Percentiles rank a stretch among this genome's conserved stretches.
Evolutionary conservation across 139 green algal genomes (phyloP).

Genomic region (Chlorella sp.): DNA sequence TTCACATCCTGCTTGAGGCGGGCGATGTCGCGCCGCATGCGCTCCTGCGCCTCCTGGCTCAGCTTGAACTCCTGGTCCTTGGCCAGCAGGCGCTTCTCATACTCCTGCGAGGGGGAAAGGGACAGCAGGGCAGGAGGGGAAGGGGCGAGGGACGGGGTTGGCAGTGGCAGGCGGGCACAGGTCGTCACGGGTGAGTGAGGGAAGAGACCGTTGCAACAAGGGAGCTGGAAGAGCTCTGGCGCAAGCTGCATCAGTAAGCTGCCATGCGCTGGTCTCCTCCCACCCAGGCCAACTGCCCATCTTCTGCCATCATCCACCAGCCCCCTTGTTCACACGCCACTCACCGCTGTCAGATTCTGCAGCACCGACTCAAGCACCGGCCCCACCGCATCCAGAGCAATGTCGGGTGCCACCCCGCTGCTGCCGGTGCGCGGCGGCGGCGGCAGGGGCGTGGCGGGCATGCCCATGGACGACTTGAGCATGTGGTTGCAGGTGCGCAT

Average conservation of each 20-base stretch:
- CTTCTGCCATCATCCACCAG: no score
- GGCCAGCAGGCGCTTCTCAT: slow-evolving; percentile 80
- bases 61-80: slow-evolving; percentile 83
- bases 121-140: neutral
- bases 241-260: neutral
- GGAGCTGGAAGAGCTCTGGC: neutral
- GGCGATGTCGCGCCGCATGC: slow-evolving; percentile 36
- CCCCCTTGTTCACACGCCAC: neutral
- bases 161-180: neutral
- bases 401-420: slow-evolving; percentile 43
- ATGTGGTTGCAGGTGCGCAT: slow-evolving; percentile 48
- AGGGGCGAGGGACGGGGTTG: neutral
- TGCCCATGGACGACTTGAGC: slow-evolving; percentile 43
- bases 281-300: neutral
- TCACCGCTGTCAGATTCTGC: slow-evolving; percentile 68
- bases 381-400: slow-evolving; percentile 71
- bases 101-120: slow-evolving; percentile 64
- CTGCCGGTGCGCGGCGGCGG: slow-evolving; percentile 1
- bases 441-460: slow-evolving; percentile 34
- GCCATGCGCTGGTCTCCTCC: neutral
- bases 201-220: no score
- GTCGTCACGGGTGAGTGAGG: no score
- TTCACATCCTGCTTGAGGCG: slow-evolving; percentile 46
- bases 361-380: slow-evolving; percentile 80
- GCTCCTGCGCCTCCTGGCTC: slow-evolving; percentile 39